Base-by-base conservation (phyloP, 306 rosid species). In the Mimosa bimucronata region DNA sequence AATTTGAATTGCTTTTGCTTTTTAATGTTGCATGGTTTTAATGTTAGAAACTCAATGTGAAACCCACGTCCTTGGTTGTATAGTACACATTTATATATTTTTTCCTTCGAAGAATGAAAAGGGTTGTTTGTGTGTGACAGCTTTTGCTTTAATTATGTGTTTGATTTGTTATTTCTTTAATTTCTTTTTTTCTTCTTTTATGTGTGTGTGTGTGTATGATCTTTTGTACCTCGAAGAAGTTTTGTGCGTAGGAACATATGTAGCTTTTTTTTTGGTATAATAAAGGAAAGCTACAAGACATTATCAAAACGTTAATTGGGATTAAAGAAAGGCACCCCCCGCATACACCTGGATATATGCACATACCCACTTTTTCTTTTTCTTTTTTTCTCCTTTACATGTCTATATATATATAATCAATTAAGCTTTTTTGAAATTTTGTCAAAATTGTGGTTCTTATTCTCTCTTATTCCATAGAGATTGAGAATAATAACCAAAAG, bases 121-220 rank as follows among this genome's bases (percentile, higher is more conserved):
- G 92, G 84, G 87, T 87, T 52, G 61, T 53, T 48, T 48, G 21
- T 55, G 28, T 53, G 83, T 65, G 80, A 83, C 93, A 91, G 92
- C 93, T 91, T 91, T 89, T 88, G 82, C 92, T 88, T 88, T 91
- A 52, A 85, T 80, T 80, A 77, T 79, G 53, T 44, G 77, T 53
- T 53, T 80, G 86, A 80, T 77, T 73, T 84, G 85, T 70, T 81
- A 79, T 78, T 52, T 81, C 83, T 81, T 80, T 85, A 44, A 46
- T 87, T 82, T 83, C 77, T 80, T 80, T 82, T 78, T 77, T 78
- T 71, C 64, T 83, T 77, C 74, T 66, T 69, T 81, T 5, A 1
- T 18, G 18, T 62, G 45, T 75, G 26, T 65, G 10, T 65, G 74
- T 80, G 13, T 66, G 10, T n/a, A 4, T 18, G 16, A 37, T 38